phyloP scores from a whole-genome alignment of 2,329 filamentous ascomycete species.

The Mariannaea elegans region DNA sequence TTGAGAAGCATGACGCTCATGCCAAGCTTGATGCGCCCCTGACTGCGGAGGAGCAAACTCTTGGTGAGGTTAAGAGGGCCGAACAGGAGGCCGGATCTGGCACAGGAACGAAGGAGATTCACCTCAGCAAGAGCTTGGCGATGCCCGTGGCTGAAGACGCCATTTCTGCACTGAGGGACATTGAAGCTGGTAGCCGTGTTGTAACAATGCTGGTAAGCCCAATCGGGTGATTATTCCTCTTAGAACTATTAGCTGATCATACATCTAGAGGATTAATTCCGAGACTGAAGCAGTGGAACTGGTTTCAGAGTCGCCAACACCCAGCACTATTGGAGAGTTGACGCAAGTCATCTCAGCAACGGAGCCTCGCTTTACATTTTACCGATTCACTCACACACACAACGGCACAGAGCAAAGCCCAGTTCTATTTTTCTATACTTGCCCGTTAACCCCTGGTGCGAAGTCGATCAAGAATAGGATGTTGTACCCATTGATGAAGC shows the following conservation, averaged over 20 bases:
- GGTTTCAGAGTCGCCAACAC: slow-evolving; percentile 60
- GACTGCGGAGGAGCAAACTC: slow-evolving; percentile 78
- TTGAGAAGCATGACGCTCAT: slow-evolving; percentile 77
- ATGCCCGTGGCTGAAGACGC: slow-evolving; percentile 72
- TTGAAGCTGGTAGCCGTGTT: slow-evolving; percentile 60
- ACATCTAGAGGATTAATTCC: slow-evolving; percentile 73
- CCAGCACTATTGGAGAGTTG: slow-evolving; percentile 67
- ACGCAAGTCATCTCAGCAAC: slow-evolving; percentile 67
- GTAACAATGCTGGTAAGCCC: slow-evolving; percentile 72
- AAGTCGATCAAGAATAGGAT: slow-evolving; percentile 84
- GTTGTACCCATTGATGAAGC: slow-evolving; percentile 80
- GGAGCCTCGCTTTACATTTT: slow-evolving; percentile 83
- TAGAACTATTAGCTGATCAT: slow-evolving; percentile 13
- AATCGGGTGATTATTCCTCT: background rate
- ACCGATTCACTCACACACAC: slow-evolving; percentile 69
- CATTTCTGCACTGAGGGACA: slow-evolving; percentile 67
- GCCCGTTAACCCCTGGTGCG: slow-evolving; percentile 70
- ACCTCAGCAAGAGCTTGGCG: slow-evolving; percentile 64
- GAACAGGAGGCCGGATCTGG: slow-evolving; percentile 79
- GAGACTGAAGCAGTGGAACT: slow-evolving; percentile 75
- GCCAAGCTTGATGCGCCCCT: slow-evolving; percentile 71
- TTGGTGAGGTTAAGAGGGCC: slow-evolving; percentile 77
- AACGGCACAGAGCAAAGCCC: slow-evolving; percentile 62
- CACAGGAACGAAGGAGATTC: slow-evolving; percentile 67
- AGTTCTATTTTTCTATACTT: slow-evolving; percentile 85